A percentile compares a stretch with the other conserved stretches of the same genome.
Conservation (phyloP, 2,329 filamentous ascomycete genomes). For the Alternaria ventricosa region DNA sequence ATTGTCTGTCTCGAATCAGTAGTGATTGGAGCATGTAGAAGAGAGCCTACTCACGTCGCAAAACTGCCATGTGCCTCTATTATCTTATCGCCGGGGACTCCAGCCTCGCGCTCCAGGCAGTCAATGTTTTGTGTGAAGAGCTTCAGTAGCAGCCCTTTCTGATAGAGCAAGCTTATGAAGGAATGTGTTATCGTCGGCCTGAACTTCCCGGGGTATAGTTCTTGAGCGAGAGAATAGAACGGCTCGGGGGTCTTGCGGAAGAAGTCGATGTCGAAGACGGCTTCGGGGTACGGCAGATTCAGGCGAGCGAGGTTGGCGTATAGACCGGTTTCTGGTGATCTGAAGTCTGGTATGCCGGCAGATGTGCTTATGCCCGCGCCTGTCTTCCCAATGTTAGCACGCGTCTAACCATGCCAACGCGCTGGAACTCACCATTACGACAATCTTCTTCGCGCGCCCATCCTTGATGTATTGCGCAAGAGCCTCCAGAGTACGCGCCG, state of each 20-base stretch:
- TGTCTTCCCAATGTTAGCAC: slow-evolving; percentile 55
- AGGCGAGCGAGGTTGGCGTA: slow-evolving; percentile 90
- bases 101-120: slow-evolving; percentile 86
- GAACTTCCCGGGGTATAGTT: slow-evolving; percentile 90
- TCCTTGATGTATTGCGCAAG: slow-evolving; percentile 82
- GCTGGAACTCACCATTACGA: slow-evolving; percentile 71
- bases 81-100: slow-evolving; percentile 80
- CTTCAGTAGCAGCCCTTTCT: slow-evolving; percentile 79
- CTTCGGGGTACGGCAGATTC: slow-evolving; percentile 86
- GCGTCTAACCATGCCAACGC: not conserved
- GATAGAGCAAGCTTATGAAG: slow-evolving; percentile 82
- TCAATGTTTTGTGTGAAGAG: slow-evolving; percentile 99
- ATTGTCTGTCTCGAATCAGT: slow-evolving; percentile 61
- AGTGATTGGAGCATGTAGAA: no score
- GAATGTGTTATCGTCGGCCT: slow-evolving; percentile 87
- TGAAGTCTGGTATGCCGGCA: slow-evolving; percentile 85
- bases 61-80: slow-evolving; percentile 97
- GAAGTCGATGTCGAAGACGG: slow-evolving; percentile 91
- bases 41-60: slow-evolving; percentile 56
- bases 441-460: slow-evolving; percentile 71
- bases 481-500: slow-evolving; percentile 71
- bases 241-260: slow-evolving; percentile 84
- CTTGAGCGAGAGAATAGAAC: slow-evolving; percentile 90
- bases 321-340: slow-evolving; percentile 89
- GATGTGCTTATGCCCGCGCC: slow-evolving; percentile 86